phyloP scores from a whole-genome alignment of 2,329 filamentous ascomycete genomes.

The Pseudogymnoascus sp. region DNA sequence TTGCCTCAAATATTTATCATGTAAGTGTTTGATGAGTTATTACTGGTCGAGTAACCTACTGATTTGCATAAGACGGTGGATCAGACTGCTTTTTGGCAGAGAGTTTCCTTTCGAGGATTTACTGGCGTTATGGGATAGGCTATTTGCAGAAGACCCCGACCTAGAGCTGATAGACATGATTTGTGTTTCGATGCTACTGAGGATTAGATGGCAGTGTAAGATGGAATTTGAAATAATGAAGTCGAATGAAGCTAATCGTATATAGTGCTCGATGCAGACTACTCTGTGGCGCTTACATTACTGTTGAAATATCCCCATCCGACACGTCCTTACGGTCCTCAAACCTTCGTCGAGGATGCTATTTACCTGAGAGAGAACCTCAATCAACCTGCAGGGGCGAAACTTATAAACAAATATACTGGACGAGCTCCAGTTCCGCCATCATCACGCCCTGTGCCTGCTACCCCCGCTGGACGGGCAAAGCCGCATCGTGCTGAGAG shows the following conservation, averaged over 20 bases:
- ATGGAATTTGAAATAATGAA: slow-evolving; percentile 17
- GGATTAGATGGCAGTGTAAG: slow-evolving; percentile 84
- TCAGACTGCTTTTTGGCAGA: slow-evolving; percentile 83
- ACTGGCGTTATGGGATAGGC: slow-evolving; percentile 79
- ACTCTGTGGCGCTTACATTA: slow-evolving; percentile 74
- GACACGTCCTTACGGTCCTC: slow-evolving; percentile 54
- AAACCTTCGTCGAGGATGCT: slow-evolving; percentile 81
- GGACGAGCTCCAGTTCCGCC: slow-evolving; percentile 41
- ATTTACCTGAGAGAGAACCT: slow-evolving; percentile 65
- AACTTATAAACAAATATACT: slow-evolving; percentile 67
- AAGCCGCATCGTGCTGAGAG: slow-evolving; percentile 19
- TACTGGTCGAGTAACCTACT: slow-evolving; percentile 10
- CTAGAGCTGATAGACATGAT: slow-evolving; percentile 79
- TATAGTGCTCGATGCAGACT: slow-evolving; percentile 77
- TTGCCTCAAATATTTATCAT: slow-evolving; percentile 96
- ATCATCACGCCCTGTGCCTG: slow-evolving; percentile 22
- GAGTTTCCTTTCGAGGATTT: slow-evolving; percentile 87
- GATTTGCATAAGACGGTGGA: slow-evolving; percentile 57
- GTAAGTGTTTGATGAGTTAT: slow-evolving; percentile 41
- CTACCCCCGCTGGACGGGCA: slow-evolving; percentile 24
- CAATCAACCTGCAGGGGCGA: slow-evolving; percentile 52
- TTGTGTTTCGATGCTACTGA: slow-evolving; percentile 88
- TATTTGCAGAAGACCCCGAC: slow-evolving; percentile 79
- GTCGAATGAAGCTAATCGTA: neutral
- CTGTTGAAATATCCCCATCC: slow-evolving; percentile 78